Evolutionary conservation across 805 yeast species (phyloP).

Genomic region (Myxozyma kluyveri): DNA sequence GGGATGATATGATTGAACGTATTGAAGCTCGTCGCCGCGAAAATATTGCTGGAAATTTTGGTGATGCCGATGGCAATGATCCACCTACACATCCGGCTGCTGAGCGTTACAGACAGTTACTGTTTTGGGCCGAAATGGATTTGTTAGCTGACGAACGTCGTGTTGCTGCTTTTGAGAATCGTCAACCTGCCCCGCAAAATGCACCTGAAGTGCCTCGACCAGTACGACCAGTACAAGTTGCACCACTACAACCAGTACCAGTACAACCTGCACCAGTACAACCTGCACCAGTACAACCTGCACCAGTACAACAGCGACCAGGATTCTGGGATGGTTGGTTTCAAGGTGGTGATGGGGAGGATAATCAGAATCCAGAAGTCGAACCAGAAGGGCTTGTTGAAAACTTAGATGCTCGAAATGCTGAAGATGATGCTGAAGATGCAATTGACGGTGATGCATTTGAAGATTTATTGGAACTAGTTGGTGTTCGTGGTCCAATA

Average conservation of each 20-base stretch:
- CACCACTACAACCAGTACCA: not conserved
- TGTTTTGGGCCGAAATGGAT: not conserved
- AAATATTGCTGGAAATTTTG: no score
- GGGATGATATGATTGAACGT: no score
- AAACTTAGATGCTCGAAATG: not conserved
- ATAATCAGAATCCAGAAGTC: slow-evolving; percentile 3
- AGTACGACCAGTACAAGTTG: no score
- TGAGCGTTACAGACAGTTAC: no score
- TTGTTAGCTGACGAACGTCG: not conserved
- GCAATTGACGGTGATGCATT: slow-evolving; percentile 31
- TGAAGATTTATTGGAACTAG: slow-evolving; percentile 36
- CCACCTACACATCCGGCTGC: no score
- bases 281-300: not conserved
- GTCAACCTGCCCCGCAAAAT: not conserved
- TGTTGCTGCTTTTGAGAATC: not conserved
- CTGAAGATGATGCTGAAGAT: slow-evolving; percentile 17
- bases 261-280: not conserved
- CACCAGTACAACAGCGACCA: not conserved
- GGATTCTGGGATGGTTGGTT: not conserved
- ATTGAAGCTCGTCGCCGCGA: no score
- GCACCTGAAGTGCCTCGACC: no score
- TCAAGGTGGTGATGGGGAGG: not conserved
- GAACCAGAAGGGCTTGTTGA: slow-evolving; percentile 6
- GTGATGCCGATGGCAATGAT: no score
- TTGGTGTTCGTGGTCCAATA: slow-evolving; percentile 34